Percentiles rank a stretch among this genome's conserved stretches.
These are phyloP conservation scores for Tuber calosporum DNA, from an alignment of 495 filamentous ascomycete species.

Conservation along the genomic window DNA sequence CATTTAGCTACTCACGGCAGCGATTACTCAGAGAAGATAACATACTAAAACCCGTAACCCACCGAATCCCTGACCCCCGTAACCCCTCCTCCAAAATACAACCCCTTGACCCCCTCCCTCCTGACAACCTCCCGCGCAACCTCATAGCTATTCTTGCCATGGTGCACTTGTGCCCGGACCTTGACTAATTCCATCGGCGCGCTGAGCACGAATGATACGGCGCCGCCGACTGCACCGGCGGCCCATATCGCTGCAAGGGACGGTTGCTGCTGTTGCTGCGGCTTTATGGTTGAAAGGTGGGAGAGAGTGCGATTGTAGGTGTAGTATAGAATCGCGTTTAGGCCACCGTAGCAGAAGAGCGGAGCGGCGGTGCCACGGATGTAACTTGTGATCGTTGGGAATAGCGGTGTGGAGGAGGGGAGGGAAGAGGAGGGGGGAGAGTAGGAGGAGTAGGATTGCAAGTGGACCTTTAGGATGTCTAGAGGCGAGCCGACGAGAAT, in stretches of 20 bases:
- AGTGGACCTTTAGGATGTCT: slow-evolving; percentile 73
- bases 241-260: slow-evolving; percentile 57
- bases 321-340: slow-evolving; percentile 81
- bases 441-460: slow-evolving; percentile 56
- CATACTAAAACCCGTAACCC: slow-evolving; percentile 85
- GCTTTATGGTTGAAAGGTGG: slow-evolving; percentile 46
- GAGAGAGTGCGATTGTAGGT: slow-evolving; percentile 71
- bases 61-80: slow-evolving; percentile 75
- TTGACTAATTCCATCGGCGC: slow-evolving; percentile 85
- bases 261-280: slow-evolving; percentile 4
- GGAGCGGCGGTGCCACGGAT: slow-evolving; percentile 63
- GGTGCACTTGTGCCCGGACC: slow-evolving; percentile 64
- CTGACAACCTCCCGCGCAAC: slow-evolving; percentile 57
- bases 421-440: slow-evolving; percentile 8
- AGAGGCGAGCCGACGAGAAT: slow-evolving; percentile 85
- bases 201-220: slow-evolving; percentile 72
- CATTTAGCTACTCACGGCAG: slow-evolving; percentile 6
- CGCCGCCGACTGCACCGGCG: slow-evolving; percentile 67
- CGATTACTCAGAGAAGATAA: slow-evolving; percentile 23
- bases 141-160: slow-evolving; percentile 44
- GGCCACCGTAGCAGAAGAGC: slow-evolving; percentile 75
- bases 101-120: slow-evolving; percentile 57
- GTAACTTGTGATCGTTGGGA: slow-evolving; percentile 22
- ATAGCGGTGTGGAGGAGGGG: slow-evolving; percentile 5
- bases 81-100: slow-evolving; percentile 70